A percentile compares a stretch with the other conserved stretches of the same genome.
Evolutionary conservation across 1,139 yeast species (phyloP).

Genomic region (Fermentozyma sake): DNA sequence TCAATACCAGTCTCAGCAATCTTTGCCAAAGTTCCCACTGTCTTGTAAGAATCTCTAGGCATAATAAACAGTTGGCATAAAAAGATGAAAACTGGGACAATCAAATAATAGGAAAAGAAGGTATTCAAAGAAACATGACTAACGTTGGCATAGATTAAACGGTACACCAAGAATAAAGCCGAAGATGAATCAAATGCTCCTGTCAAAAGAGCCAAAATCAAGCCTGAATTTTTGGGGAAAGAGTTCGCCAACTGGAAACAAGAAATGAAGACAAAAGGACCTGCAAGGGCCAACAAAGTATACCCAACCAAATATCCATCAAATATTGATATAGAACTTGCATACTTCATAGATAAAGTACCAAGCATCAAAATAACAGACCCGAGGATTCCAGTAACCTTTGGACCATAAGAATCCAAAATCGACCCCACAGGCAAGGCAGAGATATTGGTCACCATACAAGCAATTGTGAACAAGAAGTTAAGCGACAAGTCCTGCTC

Average conservation of each 20-base stretch:
- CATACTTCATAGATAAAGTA: slow-evolving; percentile 41
- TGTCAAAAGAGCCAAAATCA: slow-evolving; percentile 64
- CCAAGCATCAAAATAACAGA: slow-evolving; percentile 53
- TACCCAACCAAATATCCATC: slow-evolving; percentile 68
- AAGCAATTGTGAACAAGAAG: slow-evolving; percentile 78
- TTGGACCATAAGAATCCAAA: slow-evolving; percentile 76
- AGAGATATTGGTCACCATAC: slow-evolving; percentile 80
- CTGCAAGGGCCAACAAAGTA: slow-evolving; percentile 67
- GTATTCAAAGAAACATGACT: slow-evolving; percentile 31
- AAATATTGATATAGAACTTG: slow-evolving; percentile 21
- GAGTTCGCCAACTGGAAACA: slow-evolving; percentile 72
- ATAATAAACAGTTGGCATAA: slow-evolving; percentile 69
- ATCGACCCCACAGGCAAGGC: slow-evolving; percentile 80
- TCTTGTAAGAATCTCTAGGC: slow-evolving; percentile 76
- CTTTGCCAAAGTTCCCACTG: slow-evolving; percentile 62
- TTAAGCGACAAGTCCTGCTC: slow-evolving; percentile 80
- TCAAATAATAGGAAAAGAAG: slow-evolving; percentile 63
- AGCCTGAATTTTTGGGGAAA: slow-evolving; percentile 68
- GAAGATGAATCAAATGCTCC: slow-evolving; percentile 80
- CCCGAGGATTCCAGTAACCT: slow-evolving; percentile 74
- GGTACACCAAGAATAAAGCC: slow-evolving; percentile 64
- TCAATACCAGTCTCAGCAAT: slow-evolving; percentile 68
- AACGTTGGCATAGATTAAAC: slow-evolving; percentile 53
- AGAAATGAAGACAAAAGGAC: slow-evolving; percentile 81
- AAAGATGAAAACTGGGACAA: slow-evolving; percentile 72